Conservation (phyloP, 2,329 filamentous ascomycete species). For the Colletotrichum chlorophyti region DNA sequence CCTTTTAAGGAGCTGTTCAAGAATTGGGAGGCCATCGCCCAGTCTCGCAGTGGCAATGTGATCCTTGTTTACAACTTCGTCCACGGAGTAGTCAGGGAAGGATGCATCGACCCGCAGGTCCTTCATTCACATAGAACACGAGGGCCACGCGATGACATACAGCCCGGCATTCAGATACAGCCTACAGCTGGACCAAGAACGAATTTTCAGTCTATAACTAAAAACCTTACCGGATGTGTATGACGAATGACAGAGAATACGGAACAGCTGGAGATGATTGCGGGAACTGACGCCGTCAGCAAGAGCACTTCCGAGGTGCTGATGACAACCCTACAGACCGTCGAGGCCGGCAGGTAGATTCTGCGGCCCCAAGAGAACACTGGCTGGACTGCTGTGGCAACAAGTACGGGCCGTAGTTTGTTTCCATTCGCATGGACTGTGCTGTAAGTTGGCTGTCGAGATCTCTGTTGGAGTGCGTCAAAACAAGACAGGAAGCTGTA, state of each 20-base stretch:
- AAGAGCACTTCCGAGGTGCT: constrained; percentile 51
- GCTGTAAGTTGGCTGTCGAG: no score
- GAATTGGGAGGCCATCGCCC: constrained; percentile 57
- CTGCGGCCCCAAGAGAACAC: no score
- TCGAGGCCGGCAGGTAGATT: constrained; percentile 44
- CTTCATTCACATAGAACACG: constrained; percentile 59
- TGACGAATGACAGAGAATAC: no score
- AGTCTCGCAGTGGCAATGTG: constrained; percentile 56
- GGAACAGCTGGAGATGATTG: constrained; percentile 62
- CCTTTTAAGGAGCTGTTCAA: constrained; percentile 60
- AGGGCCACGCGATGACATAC: constrained; percentile 52
- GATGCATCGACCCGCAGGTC: constrained; percentile 53
- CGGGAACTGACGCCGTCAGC: constrained; percentile 58
- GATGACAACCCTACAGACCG: constrained; percentile 50
- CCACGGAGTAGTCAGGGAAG: constrained; percentile 42
- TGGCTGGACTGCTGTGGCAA: no score
- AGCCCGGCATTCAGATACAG: constrained; percentile 60
- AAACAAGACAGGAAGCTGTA: no score
- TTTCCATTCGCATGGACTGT: no score
- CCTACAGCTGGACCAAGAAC: constrained; percentile 30
- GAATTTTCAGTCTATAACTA: neutral
- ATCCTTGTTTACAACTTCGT: constrained; percentile 62
- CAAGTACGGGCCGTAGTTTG: no score
- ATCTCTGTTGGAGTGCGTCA: no score
- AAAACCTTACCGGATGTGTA: no score